phyloP scores from a whole-genome alignment of 768 basidiomycete genomes.

The Paxillus ammoniavirescens region DNA sequence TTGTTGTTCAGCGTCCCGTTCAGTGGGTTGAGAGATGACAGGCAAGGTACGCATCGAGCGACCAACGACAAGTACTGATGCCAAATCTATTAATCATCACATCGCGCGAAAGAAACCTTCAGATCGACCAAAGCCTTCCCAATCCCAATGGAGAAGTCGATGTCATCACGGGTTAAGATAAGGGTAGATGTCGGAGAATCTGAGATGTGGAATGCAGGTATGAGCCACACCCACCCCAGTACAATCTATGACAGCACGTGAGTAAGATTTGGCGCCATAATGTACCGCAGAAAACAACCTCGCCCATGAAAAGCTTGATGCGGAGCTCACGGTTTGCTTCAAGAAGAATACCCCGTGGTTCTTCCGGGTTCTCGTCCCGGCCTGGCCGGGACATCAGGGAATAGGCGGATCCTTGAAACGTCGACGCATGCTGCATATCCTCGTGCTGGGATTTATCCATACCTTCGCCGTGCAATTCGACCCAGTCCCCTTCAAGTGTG shows the following conservation, averaged over 20 bases:
- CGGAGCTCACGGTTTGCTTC: slow-evolving; percentile 69
- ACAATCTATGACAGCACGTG: slow-evolving; percentile 46
- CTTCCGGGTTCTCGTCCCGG: slow-evolving; percentile 16
- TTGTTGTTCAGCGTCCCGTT: too few species aligned
- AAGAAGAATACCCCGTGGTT: slow-evolving; percentile 49
- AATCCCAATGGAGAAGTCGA: slow-evolving; percentile 78
- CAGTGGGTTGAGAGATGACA: too few species aligned
- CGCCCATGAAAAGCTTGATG: slow-evolving; percentile 70
- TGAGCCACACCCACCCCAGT: slow-evolving; percentile 86
- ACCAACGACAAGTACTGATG: too few species aligned
- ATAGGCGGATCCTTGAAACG: slow-evolving; percentile 2
- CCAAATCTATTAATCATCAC: slow-evolving; percentile 1
- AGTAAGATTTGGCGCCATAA: background rate
- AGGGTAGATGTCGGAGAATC: slow-evolving; percentile 38
- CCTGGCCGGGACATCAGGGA: background rate
- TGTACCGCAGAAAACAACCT: slow-evolving; percentile 39
- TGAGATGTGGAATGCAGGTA: slow-evolving; percentile 79
- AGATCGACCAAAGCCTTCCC: slow-evolving; percentile 68
- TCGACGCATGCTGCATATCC: background rate
- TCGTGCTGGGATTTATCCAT: background rate
- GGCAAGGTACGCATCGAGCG: too few species aligned
- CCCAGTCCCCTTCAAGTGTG: slow-evolving; percentile 38
- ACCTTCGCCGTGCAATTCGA: slow-evolving; percentile 30
- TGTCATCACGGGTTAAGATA: slow-evolving; percentile 54
- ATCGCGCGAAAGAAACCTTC: slow-evolving; percentile 59